phyloP scores from a whole-genome alignment of 2,329 filamentous ascomycete genomes.

The Colletotrichum noveboracense region DNA sequence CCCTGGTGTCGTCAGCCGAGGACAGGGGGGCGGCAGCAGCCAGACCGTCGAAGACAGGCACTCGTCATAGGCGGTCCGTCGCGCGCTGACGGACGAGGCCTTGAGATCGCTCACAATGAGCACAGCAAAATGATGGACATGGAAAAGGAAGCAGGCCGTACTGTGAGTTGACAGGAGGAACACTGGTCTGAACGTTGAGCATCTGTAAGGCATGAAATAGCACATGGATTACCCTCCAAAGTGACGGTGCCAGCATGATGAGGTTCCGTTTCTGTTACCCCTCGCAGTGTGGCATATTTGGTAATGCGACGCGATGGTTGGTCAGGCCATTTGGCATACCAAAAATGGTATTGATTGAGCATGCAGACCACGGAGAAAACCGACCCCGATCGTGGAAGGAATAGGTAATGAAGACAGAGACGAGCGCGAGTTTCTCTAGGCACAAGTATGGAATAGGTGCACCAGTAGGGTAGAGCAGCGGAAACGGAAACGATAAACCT shows the following conservation, averaged over 20 bases:
- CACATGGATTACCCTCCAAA: not conserved
- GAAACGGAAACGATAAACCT: not conserved
- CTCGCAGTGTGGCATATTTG: not conserved
- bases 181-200: not conserved
- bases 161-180: not conserved
- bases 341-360: not conserved
- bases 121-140: not conserved
- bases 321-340: not conserved
- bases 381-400: not conserved
- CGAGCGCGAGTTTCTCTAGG: not conserved
- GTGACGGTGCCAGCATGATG: not conserved
- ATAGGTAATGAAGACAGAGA: not conserved
- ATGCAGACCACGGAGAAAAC: not conserved
- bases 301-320: not conserved
- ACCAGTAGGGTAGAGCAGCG: not conserved
- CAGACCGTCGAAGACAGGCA: not conserved
- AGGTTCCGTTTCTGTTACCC: not conserved
- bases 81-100: not conserved
- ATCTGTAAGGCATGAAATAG: not conserved
- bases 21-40: conserved; percentile 25
- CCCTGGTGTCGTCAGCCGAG: conserved; percentile 69
- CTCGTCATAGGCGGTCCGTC: not conserved
- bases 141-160: not conserved
- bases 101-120: not conserved
- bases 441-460: not conserved